These are phyloP conservation scores for Boletus edulis DNA, from an alignment of 768 basidiomycete species.

Conservation along the genomic window DNA sequence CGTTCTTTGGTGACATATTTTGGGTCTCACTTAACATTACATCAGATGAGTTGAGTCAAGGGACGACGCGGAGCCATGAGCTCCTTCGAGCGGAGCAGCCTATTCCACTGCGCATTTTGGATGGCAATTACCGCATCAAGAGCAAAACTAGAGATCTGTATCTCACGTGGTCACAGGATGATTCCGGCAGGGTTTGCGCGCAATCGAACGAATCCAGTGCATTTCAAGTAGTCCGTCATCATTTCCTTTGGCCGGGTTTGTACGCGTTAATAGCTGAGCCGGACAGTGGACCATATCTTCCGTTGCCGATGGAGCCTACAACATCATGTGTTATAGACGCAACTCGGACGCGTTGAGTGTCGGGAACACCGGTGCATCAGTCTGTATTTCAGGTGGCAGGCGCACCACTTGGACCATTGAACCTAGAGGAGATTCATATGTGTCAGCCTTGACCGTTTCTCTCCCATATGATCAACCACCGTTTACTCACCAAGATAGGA, in stretches of 20 bases:
- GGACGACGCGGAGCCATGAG: too few relatives aligned
- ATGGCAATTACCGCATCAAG: neutral
- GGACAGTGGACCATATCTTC: neutral
- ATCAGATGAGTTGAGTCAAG: neutral
- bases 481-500: neutral
- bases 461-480: neutral
- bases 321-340: neutral
- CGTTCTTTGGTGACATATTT: neutral
- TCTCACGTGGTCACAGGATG: neutral
- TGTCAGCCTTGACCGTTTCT: neutral
- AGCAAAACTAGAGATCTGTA: neutral
- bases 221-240: neutral
- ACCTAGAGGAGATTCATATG: neutral
- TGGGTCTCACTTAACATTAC: neutral
- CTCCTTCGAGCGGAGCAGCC: neutral
- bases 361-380: neutral
- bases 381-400: neutral
- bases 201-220: neutral
- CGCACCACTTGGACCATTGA: slow-evolving; percentile 5
- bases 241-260: neutral
- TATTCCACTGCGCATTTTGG: neutral
- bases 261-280: neutral
- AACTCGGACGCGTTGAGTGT: neutral
- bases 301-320: neutral
- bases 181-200: neutral